Evolutionary conservation across 2,329 filamentous ascomycete genomes (phyloP).

Genomic region (Xylaria sp.): DNA sequence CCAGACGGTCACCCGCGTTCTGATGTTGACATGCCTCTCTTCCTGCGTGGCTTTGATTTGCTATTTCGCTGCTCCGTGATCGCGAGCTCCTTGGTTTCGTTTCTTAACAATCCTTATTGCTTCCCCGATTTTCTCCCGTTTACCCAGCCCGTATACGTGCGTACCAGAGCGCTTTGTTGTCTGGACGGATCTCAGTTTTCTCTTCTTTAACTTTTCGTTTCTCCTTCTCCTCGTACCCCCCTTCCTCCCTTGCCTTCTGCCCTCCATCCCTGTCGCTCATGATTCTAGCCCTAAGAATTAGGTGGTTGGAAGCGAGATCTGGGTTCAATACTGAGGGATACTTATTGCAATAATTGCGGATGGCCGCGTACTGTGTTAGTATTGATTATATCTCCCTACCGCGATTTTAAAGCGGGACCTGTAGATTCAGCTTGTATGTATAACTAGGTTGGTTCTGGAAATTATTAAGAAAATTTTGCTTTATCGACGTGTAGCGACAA

Average conservation of each 20-base stretch:
- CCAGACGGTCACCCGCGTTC: background rate
- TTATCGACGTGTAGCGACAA: too few species aligned
- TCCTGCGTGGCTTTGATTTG: too few species aligned
- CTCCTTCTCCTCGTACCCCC: background rate
- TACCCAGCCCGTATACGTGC: background rate
- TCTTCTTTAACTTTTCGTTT: background rate
- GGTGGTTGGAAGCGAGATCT: background rate
- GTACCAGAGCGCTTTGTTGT: background rate
- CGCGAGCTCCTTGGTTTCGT: too few species aligned
- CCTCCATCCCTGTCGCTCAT: background rate
- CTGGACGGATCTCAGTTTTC: background rate
- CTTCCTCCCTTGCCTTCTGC: background rate
- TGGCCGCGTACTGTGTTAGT: background rate
- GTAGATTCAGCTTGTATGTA: background rate
- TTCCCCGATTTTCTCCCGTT: too few species aligned
- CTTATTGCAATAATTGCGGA: slow-evolving; percentile 7
- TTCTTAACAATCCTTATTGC: background rate
- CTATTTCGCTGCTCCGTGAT: too few species aligned
- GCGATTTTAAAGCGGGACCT: background rate
- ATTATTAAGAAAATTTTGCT: background rate
- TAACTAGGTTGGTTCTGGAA: background rate
- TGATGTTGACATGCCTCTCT: background rate
- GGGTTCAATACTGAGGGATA: too few species aligned
- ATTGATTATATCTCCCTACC: background rate
- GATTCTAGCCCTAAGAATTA: background rate